Conservation (phyloP, 805 yeast species). For the Kuraishia hungarica region DNA sequence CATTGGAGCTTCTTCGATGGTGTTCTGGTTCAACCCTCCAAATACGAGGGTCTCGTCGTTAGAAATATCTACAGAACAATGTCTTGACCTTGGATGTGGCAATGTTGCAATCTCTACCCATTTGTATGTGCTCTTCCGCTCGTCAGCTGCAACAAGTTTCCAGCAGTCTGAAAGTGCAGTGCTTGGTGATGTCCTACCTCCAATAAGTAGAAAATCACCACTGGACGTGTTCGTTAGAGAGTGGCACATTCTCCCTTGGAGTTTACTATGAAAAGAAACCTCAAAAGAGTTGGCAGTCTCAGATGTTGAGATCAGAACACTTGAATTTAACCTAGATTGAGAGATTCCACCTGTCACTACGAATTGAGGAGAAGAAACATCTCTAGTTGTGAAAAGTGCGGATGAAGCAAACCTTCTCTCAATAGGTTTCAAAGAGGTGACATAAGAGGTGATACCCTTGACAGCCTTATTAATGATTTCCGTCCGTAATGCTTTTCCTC, state of each 20-base stretch:
- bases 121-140: constrained; percentile 6
- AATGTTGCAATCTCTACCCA: constrained; percentile 36
- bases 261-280: constrained; percentile 1
- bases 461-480: too few species aligned
- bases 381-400: constrained; percentile 5
- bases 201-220: constrained; percentile 33
- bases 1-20: constrained; percentile 4
- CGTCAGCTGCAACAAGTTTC: constrained; percentile 15
- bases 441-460: neutral
- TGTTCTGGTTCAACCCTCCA: constrained; percentile 34
- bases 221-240: constrained; percentile 28
- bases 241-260: constrained; percentile 51
- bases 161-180: constrained; percentile 34
- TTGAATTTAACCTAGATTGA: constrained; percentile 21
- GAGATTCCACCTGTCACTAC: constrained; percentile 32
- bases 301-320: constrained; percentile 4
- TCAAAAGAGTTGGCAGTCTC: constrained; percentile 5
- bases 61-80: constrained; percentile 27
- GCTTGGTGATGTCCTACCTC: constrained; percentile 64
- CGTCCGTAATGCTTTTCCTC: neutral
- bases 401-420: neutral
- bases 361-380: constrained; percentile 6
- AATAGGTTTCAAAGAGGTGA: neutral
- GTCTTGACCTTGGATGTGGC: constrained; percentile 43
- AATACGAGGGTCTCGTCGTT: constrained; percentile 30